Base-by-base conservation (phyloP, 306 rosid species). In the Prosopis cineraria region DNA sequence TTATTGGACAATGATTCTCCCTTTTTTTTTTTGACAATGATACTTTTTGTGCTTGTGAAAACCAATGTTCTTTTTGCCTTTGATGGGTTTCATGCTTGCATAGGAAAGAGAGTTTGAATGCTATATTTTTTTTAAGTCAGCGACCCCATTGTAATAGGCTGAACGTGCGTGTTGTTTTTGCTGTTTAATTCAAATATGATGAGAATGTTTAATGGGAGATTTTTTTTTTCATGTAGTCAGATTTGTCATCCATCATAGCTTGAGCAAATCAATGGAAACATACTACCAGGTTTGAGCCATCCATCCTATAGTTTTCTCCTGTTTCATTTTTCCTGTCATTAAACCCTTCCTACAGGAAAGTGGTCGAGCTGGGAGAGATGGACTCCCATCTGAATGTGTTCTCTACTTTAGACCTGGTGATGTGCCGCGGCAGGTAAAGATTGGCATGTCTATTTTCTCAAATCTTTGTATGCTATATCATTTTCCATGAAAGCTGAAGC, bases 361-460 rank as follows among this genome's bases (percentile, higher is more conserved):
- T 83, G 97, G 98, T 63, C 94, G 97, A 77, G 98, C 97, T 73
- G 98, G 98, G 52, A 90, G 98, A 64, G 98, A 94, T 87, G 98
- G 97, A 59, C 97, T 92, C 71, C 97, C 94, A 86, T 92, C 98
- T 66, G 97, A 94, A 85, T 94, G 98, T 87, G 73, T 94, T 39
- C 91, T 94, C 47, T 94, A 88, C 83, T 94, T 89, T 36, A 85
- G 98, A 77, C 91, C 98, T 24, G 97, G 83, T 77, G 98, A 94
- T 84, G 97, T 89, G 79, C 85, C 98, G 5, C 91, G 94, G 77
- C 97, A 94, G 97, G 98, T 90, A 75, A 72, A 82, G 31, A 48
- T 68, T 77, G 34, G 48, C 44, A 39, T 41, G 52, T 52, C 55
- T 64, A 37, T 68, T 30, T 72, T 53, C 48, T 37, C 41, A 17